Conservation (phyloP, 2,329 filamentous ascomycete species). For the Metarhizium anisopliae region DNA sequence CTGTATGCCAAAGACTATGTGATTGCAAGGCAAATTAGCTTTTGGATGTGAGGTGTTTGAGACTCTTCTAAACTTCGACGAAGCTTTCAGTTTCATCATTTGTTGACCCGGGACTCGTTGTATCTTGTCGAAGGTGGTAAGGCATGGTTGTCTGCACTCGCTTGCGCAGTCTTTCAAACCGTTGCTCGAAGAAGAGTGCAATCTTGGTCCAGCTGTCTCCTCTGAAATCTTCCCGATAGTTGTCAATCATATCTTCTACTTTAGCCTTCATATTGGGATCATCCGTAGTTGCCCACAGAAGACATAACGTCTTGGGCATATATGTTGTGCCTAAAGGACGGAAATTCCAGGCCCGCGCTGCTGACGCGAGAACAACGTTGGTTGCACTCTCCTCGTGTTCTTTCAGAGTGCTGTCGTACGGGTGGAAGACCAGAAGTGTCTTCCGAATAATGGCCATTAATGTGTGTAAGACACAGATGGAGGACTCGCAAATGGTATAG, state of each 20-base stretch:
- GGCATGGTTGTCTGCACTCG: not conserved
- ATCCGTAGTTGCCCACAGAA: constrained; percentile 5
- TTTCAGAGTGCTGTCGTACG: not conserved
- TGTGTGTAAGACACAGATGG: constrained; percentile 3
- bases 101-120: constrained; percentile 1
- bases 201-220: constrained; percentile 3
- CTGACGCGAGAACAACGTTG: not conserved
- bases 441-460: constrained; percentile 5
- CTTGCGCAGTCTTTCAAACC: constrained; percentile 2
- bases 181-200: constrained; percentile 3
- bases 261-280: not conserved
- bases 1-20: not conserved
- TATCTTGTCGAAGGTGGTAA: not conserved
- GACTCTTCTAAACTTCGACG: not conserved
- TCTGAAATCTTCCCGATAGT: constrained; percentile 4
- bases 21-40: not conserved
- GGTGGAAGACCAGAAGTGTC: constrained; percentile 4
- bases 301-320: constrained; percentile 5
- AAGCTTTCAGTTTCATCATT: not conserved
- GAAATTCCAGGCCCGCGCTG: constrained; percentile 5
- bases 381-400: constrained; percentile 1
- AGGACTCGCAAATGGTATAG: constrained; percentile 7
- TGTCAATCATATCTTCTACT: constrained; percentile 5
- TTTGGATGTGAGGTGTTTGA: too few relatives aligned
- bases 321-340: constrained; percentile 5